Evolutionary conservation across 2,329 filamentous ascomycete species (phyloP), one percentile per base, ranked within the genome.

Genomic region (Verticillium albo-atrum): DNA sequence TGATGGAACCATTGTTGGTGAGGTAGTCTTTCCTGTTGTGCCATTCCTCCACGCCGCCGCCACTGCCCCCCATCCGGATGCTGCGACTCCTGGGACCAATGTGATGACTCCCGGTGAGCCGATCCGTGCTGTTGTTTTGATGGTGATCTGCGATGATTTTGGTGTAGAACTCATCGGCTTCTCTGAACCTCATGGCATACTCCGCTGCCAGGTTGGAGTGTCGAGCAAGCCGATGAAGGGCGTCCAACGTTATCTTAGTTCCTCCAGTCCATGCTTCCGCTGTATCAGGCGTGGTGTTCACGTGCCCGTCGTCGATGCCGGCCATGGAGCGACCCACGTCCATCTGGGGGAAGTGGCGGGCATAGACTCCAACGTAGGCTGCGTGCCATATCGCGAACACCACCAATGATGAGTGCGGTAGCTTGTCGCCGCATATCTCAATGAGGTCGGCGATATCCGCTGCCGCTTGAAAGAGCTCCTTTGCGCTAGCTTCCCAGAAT

Each of bases 311-410:
- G 23, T 78, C 74, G 2, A 74, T 63, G 51, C 65, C 66, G 6
- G 76, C 68, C 74, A 90, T 82, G 67, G 83, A 81, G 3, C 76
- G 73, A 12, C 82, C 74, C 1, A 76, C 77, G 65, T 91, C 89
- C 85, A 91, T 90, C 60, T 83, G 81, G 0, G 86, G 86, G 59
- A 91, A 91, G 66, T 87, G 83, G 52, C 80, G 77, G 12, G 84
- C 84, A 68, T 91, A 91, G 2, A 89, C 78, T 34, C 86, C 85
- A 17, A 85, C 79, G 65, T 89, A 88, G 0, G 84, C 82, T 1
- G 88, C 86, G 12, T 82, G 84, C 78, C 87, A 91, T 42, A 89
- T 78, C 2, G 87, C 83, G 67, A 89, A 91, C 3, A 85, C 80
- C 3, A 88, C 81, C 34, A 90, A 80, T 0, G 88, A 86, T 1